Evolutionary conservation across 495 filamentous ascomycete species (phyloP).

Genomic region (Xylaria telfairii): DNA sequence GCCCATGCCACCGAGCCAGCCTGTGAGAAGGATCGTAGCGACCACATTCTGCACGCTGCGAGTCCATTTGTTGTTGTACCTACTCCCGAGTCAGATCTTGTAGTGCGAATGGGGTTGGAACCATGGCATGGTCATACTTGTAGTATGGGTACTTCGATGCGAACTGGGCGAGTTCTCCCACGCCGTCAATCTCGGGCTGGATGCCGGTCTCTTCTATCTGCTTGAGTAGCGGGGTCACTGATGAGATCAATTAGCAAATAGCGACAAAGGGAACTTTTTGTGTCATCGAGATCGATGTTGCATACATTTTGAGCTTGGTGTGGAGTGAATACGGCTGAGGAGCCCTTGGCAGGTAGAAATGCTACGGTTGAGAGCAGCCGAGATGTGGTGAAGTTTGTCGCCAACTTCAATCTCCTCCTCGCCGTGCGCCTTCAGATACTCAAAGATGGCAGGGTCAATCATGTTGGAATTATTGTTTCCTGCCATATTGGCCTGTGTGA

Average conservation of each 20-base stretch:
- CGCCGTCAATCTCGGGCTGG: conserved; percentile 58
- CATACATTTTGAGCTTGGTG: conserved; percentile 76
- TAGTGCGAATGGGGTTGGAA: not conserved
- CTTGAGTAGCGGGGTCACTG: conserved; percentile 53
- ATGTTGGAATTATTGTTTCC: conserved; percentile 40
- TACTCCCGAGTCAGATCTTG: conserved; percentile 29
- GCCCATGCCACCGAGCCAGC: conserved; percentile 73
- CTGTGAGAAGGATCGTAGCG: conserved; percentile 71
- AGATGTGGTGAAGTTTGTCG: conserved; percentile 82
- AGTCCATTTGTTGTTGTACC: conserved; percentile 84
- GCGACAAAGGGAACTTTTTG: conserved; percentile 6
- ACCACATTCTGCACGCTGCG: conserved; percentile 84
- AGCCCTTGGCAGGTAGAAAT: conserved; percentile 75
- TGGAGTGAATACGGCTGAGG: conserved; percentile 89
- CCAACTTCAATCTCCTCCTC: conserved; percentile 83
- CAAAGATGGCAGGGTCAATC: conserved; percentile 86
- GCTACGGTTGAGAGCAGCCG: conserved; percentile 72
- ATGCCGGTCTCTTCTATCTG: conserved; percentile 62
- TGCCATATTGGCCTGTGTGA: conserved; percentile 34
- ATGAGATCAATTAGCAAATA: conserved; percentile 28
- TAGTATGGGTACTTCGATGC: conserved; percentile 91
- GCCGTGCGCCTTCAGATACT: conserved; percentile 84
- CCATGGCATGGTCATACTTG: conserved; percentile 59
- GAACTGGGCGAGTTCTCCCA: conserved; percentile 67
- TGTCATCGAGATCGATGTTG: conserved; percentile 32